Evolutionary conservation across 2,329 filamentous ascomycete genomes (phyloP).

Genomic region (Colletotrichum coccodes): DNA sequence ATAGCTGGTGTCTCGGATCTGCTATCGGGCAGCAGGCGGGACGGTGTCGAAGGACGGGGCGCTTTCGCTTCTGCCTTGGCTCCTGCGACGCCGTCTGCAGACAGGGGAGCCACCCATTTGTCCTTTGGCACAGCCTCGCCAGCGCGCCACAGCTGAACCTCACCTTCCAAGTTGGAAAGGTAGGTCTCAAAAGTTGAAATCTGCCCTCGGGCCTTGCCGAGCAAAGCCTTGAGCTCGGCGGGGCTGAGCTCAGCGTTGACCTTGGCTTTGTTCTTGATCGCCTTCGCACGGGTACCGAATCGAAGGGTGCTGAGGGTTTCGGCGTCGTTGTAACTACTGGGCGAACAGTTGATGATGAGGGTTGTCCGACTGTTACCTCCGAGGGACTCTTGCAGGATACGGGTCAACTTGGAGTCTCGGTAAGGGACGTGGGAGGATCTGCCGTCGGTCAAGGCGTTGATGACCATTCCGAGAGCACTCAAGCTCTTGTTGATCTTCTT

Average conservation of each 20-base stretch:
- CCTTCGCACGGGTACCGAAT: slow-evolving; percentile 96
- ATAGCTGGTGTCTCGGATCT: slow-evolving; percentile 71
- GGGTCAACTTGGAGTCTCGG: slow-evolving; percentile 96
- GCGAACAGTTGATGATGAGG: slow-evolving; percentile 98
- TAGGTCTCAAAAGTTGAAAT: slow-evolving; percentile 90
- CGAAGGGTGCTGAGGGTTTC: slow-evolving; percentile 93
- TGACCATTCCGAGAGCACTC: slow-evolving; percentile 98
- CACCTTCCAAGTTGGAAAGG: slow-evolving; percentile 82
- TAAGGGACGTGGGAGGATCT: slow-evolving; percentile 98
- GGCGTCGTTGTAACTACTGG: slow-evolving; percentile 96
- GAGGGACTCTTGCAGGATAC: slow-evolving; percentile 95
- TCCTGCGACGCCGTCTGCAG: slow-evolving; percentile 59
- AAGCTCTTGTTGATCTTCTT: slow-evolving; percentile 99
- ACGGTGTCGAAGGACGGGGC: slow-evolving; percentile 63
- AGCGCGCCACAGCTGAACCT: slow-evolving; percentile 87
- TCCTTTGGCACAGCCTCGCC: slow-evolving; percentile 92
- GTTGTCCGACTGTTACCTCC: slow-evolving; percentile 99
- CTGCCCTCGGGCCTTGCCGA: slow-evolving; percentile 92
- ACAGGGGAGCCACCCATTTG: slow-evolving; percentile 79
- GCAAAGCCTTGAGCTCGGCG: slow-evolving; percentile 89
- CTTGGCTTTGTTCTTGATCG: slow-evolving; percentile 99
- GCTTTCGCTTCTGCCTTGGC: slow-evolving; percentile 53
- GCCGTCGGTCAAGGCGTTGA: slow-evolving; percentile 95
- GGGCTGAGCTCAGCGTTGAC: slow-evolving; percentile 98
- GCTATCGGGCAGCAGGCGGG: slow-evolving; percentile 63